These are phyloP conservation scores for Pelargonium myrrhifolium DNA, from an alignment of 441 rosid genomes.

Conservation along the genomic window DNA sequence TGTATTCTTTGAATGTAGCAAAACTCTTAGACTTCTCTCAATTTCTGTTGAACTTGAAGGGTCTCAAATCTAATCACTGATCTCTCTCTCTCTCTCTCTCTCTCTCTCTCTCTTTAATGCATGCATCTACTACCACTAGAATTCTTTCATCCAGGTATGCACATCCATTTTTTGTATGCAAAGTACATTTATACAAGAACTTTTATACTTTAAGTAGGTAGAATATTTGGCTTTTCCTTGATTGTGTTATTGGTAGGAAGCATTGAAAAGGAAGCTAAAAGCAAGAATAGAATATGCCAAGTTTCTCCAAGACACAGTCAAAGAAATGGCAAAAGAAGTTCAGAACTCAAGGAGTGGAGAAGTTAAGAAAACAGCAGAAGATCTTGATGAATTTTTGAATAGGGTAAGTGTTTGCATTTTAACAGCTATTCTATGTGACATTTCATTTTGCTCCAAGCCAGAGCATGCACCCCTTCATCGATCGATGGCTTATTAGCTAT, in stretches of 20 bases:
- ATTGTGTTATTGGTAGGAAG: constrained; percentile 36
- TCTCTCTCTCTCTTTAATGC: neutral
- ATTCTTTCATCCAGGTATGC: neutral
- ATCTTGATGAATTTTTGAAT: constrained; percentile 50
- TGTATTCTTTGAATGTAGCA: neutral
- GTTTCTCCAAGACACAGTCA: constrained; percentile 80
- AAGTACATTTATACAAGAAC: neutral
- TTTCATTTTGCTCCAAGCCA: too few relatives aligned
- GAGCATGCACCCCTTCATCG: too few relatives aligned
- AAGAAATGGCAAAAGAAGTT: constrained; percentile 66
- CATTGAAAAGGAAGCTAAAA: constrained; percentile 47
- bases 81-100: neutral
- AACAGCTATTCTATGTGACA: neutral
- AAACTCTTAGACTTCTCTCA: neutral
- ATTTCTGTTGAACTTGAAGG: neutral
- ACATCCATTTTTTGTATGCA: neutral
- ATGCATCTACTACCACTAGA: neutral
- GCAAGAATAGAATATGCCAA: constrained; percentile 86
- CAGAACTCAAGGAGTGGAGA: constrained; percentile 54
- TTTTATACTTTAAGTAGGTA: neutral
- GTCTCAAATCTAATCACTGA: neutral
- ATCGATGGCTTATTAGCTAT: too few relatives aligned
- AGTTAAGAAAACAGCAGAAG: constrained; percentile 45
- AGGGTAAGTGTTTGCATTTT: constrained; percentile 25
- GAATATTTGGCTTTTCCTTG: neutral